Evolutionary conservation across 192 early-diverging fungal genomes (phyloP).

Genomic region (Coemansia sp.): DNA sequence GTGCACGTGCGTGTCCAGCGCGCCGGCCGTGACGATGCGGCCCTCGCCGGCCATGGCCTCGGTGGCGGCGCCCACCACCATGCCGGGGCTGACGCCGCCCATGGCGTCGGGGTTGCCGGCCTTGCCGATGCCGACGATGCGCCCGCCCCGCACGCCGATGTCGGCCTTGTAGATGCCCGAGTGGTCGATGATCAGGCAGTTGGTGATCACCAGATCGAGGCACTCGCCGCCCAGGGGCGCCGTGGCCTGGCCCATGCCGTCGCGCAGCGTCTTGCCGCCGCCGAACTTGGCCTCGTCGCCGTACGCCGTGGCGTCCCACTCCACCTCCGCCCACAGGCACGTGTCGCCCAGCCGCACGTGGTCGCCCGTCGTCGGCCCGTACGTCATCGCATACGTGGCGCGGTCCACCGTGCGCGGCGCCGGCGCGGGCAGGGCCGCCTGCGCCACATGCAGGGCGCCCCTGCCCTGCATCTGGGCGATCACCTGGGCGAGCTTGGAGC

Average conservation of each 20-base stretch:
- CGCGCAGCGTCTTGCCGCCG: constrained; percentile 90
- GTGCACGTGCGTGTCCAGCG: constrained; percentile 93
- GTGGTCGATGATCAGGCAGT: constrained; percentile 89
- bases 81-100: constrained; percentile 85
- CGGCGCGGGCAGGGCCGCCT: constrained; percentile 51
- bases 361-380: constrained; percentile 93
- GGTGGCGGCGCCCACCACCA: constrained; percentile 86
- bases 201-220: constrained; percentile 94
- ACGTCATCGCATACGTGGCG: constrained; percentile 83
- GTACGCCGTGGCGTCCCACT: constrained; percentile 86
- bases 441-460: constrained; percentile 55
- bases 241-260: constrained; percentile 92
- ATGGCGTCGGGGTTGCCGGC: constrained; percentile 98
- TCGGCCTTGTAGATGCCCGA: constrained; percentile 98
- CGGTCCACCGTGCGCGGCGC: constrained; percentile 71
- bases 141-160: constrained; percentile 87
- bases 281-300: constrained; percentile 98
- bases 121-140: constrained; percentile 93
- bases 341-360: constrained; percentile 86
- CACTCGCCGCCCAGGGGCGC: constrained; percentile 63
- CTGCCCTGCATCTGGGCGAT: constrained; percentile 30
- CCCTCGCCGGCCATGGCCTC: constrained; percentile 93
- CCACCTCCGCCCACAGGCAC: constrained; percentile 79
- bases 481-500: constrained; percentile 11
- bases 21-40: constrained; percentile 90